Evolutionary conservation across 2,329 filamentous ascomycete species (phyloP).

Genomic region (Penicillium corylophilum): DNA sequence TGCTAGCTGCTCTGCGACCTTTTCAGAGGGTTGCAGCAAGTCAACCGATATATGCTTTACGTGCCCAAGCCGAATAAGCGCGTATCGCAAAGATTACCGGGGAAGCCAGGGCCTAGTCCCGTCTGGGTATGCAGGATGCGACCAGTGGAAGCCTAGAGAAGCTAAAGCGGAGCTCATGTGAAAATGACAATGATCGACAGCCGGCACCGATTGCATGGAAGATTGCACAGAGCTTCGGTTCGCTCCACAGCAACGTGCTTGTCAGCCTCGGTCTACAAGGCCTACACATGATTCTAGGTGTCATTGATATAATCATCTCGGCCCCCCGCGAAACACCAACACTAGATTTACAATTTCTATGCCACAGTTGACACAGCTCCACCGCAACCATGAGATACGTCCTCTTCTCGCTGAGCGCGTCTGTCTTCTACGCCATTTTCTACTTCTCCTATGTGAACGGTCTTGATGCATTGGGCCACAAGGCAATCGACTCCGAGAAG

Average conservation of each 20-base stretch:
- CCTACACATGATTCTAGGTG: constrained; percentile 10
- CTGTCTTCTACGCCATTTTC: constrained; percentile 35
- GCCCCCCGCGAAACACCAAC: not conserved
- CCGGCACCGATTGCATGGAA: constrained; percentile 2
- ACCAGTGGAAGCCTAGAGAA: not conserved
- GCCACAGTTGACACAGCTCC: not conserved
- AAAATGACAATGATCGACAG: constrained; percentile 15
- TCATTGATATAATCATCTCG: constrained; percentile 4
- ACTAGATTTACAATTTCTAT: not conserved
- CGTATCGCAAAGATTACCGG: not conserved
- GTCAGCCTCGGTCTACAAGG: constrained; percentile 9
- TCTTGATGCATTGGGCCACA: constrained; percentile 19
- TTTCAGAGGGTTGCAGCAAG: constrained; percentile 30
- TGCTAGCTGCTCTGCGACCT: constrained; percentile 28
- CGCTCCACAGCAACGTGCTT: not conserved
- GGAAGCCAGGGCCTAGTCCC: constrained; percentile 6
- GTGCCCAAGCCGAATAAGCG: not conserved
- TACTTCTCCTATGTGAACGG: constrained; percentile 36
- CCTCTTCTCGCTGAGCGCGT: constrained; percentile 32
- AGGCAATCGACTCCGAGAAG: constrained; percentile 22
- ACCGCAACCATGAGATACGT: constrained; percentile 22
- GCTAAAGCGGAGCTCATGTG: constrained; percentile 6
- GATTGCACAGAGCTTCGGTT: constrained; percentile 6
- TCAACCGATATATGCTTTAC: too few species aligned
- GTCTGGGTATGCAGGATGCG: constrained; percentile 20